Evolutionary conservation across 2,329 filamentous ascomycete species (phyloP).

Genomic region (Decorospora gaudefroyi): DNA sequence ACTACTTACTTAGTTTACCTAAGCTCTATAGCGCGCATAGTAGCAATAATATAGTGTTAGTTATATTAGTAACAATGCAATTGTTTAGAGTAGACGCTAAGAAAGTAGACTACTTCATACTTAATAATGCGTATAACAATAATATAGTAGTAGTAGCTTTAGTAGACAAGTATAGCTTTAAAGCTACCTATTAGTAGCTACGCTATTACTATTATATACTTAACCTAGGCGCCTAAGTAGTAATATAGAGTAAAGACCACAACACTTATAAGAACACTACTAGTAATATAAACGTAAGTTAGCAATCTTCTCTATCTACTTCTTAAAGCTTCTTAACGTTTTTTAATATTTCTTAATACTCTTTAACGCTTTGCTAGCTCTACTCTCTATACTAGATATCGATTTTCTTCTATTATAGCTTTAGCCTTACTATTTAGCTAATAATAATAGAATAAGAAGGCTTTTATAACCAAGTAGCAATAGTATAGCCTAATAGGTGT

Average conservation of each 20-base stretch:
- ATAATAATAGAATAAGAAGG: slow-evolving; percentile 4
- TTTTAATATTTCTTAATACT: too few species aligned
- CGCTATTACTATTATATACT: too few species aligned
- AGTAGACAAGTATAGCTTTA: slow-evolving; percentile 1
- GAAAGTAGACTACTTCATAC: slow-evolving; percentile 6
- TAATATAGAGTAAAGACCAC: slow-evolving; percentile 8
- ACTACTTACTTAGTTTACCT: slow-evolving; percentile 8
- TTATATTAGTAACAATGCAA: background rate
- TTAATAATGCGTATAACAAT: slow-evolving; percentile 8
- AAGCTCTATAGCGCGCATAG: slow-evolving; percentile 6
- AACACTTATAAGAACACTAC: background rate
- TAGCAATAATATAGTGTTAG: slow-evolving; percentile 5
- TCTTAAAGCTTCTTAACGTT: too few species aligned
- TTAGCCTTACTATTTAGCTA: too few species aligned
- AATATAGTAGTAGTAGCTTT: background rate
- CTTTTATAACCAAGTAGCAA: slow-evolving; percentile 4
- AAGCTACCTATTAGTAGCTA: background rate
- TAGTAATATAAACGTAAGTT: background rate
- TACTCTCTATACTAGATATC: too few species aligned
- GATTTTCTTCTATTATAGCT: too few species aligned
- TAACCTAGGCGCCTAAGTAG: slow-evolving; percentile 2
- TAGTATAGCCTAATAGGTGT: slow-evolving; percentile 6
- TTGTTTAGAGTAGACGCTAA: background rate
- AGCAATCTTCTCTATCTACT: too few species aligned
- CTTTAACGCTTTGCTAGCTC: too few species aligned